Conservation (phyloP, 148 eudicot species). For the Silene latifolia region DNA sequence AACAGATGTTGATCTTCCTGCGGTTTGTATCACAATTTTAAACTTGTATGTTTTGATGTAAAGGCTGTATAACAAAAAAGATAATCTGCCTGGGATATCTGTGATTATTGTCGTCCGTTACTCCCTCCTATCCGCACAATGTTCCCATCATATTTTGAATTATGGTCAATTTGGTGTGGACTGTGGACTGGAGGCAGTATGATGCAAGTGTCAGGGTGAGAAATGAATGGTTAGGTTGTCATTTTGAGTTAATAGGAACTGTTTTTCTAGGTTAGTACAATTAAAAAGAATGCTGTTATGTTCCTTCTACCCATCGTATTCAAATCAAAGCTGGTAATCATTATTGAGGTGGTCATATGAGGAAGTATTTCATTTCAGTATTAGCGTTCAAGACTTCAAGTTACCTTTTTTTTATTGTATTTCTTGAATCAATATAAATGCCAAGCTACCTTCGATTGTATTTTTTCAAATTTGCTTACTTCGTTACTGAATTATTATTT, state of each 20-base stretch:
- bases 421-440: not conserved
- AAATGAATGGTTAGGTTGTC: not conserved
- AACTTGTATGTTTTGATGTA: constrained; percentile 7
- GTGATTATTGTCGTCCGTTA: not conserved
- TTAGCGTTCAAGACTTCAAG: not conserved
- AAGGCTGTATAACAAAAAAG: not conserved
- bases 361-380: too few relatives aligned
- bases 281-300: not conserved
- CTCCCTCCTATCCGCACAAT: not conserved
- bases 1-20: constrained; percentile 96
- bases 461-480: not conserved
- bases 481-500: not conserved
- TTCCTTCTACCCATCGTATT: not conserved
- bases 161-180: not conserved
- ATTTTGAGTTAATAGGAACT: not conserved
- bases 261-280: not conserved
- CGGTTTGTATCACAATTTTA: constrained; percentile 45
- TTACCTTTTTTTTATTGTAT: not conserved
- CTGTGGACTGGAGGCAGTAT: not conserved
- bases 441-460: not conserved
- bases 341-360: not conserved
- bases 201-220: not conserved
- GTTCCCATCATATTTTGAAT: not conserved
- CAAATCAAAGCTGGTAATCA: not conserved
- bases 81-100: not conserved